These are phyloP conservation scores for Cladorrhinum samala DNA, from an alignment of 495 filamentous ascomycete species.

Conservation along the genomic window DNA sequence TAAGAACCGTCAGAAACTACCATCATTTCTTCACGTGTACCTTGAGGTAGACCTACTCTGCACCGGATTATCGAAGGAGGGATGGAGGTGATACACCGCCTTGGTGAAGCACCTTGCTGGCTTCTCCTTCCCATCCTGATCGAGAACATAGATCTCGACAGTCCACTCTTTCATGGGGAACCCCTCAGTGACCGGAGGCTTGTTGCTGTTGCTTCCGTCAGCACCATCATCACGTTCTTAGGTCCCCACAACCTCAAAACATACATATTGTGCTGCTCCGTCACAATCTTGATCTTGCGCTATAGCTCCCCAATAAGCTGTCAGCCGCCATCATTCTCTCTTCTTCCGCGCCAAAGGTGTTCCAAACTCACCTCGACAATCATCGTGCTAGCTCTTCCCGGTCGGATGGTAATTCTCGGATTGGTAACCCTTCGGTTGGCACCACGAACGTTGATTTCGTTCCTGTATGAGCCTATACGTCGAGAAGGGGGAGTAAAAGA, in stretches of 20 bases:
- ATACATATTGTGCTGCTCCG: constrained; percentile 82
- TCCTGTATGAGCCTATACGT: neutral
- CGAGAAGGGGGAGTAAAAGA: neutral
- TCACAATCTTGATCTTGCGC: constrained; percentile 85
- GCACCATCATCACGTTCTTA: constrained; percentile 12
- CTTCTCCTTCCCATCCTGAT: constrained; percentile 58
- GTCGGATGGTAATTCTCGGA: neutral
- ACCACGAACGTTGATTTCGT: neutral
- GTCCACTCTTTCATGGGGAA: constrained; percentile 83
- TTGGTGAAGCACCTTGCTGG: constrained; percentile 83
- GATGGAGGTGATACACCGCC: constrained; percentile 85
- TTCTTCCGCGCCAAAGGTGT: neutral
- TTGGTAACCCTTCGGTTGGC: neutral
- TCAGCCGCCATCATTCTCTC: constrained; percentile 3
- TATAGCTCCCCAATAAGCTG: constrained; percentile 25
- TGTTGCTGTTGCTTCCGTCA: constrained; percentile 39
- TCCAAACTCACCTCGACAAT: constrained; percentile 25
- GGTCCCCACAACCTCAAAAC: constrained; percentile 36
- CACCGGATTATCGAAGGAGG: constrained; percentile 75
- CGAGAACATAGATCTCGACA: constrained; percentile 56
- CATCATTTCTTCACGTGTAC: no score
- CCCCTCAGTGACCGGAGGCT: constrained; percentile 71
- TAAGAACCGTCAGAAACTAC: no score
- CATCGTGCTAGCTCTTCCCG: constrained; percentile 16
- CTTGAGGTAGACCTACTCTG: constrained; percentile 74